Evolutionary conservation across 1,139 yeast genomes (phyloP).

Genomic region (Scheffersomyces parashehatae): DNA sequence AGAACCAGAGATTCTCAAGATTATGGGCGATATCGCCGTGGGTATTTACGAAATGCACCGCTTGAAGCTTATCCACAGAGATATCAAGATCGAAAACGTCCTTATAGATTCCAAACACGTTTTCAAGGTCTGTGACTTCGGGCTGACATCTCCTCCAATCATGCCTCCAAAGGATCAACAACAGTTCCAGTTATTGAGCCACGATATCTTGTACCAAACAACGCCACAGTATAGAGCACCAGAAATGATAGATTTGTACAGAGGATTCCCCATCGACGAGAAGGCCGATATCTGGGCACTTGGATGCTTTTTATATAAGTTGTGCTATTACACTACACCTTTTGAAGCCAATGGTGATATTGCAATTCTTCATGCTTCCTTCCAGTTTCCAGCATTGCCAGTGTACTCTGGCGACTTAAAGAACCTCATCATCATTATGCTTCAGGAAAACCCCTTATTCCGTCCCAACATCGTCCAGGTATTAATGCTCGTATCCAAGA

Average conservation of each 20-base stretch:
- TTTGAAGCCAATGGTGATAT: constrained; percentile 74
- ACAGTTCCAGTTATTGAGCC: constrained; percentile 59
- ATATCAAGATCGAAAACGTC: constrained; percentile 78
- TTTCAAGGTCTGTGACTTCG: constrained; percentile 77
- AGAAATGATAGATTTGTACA: constrained; percentile 74
- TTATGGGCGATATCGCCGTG: constrained; percentile 64
- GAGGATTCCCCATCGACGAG: constrained; percentile 69
- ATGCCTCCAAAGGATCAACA: constrained; percentile 66
- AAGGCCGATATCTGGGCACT: constrained; percentile 84
- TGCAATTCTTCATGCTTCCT: constrained; percentile 69
- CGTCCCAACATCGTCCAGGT: constrained; percentile 87
- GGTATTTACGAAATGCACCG: constrained; percentile 77
- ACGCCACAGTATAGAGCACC: constrained; percentile 85
- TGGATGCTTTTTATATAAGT: constrained; percentile 73
- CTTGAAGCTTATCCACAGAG: constrained; percentile 64
- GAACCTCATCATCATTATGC: constrained; percentile 74
- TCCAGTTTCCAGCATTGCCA: constrained; percentile 59
- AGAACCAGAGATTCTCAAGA: constrained; percentile 62
- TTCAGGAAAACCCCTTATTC: constrained; percentile 74
- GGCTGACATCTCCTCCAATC: constrained; percentile 63
- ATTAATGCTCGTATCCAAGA: constrained; percentile 35
- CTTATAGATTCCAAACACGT: constrained; percentile 55
- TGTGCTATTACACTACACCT: constrained; percentile 81
- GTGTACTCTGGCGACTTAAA: constrained; percentile 61
- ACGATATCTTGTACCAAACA: constrained; percentile 72